Conservation (phyloP, 768 basidiomycete genomes). For the Solioccasus polychromus region DNA sequence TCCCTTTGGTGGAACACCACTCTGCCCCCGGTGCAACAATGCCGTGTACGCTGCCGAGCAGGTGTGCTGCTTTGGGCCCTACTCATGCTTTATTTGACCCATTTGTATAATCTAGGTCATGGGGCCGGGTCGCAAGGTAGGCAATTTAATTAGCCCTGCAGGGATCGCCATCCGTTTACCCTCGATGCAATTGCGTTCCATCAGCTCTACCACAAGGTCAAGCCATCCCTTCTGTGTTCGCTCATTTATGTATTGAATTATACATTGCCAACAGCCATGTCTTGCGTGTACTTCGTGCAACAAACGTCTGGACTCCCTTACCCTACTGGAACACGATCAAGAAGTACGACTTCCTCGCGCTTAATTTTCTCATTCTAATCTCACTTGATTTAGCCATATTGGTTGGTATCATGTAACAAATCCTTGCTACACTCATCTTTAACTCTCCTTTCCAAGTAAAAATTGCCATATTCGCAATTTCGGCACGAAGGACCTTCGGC, state of each 20-base stretch:
- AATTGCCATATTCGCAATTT: constrained; percentile 77
- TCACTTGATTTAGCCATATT: constrained; percentile 38
- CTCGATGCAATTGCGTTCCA: neutral
- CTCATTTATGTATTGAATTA: neutral
- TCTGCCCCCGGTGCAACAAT: constrained; percentile 73
- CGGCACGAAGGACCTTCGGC: constrained; percentile 70
- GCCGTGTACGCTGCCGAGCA: constrained; percentile 88
- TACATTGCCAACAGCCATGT: constrained; percentile 58
- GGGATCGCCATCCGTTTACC: constrained; percentile 5
- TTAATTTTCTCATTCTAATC: constrained; percentile 1
- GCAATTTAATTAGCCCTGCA: constrained; percentile 17
- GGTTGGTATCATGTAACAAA: constrained; percentile 26
- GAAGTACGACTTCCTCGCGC: constrained; percentile 46
- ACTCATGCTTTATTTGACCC: neutral
- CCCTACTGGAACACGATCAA: constrained; percentile 79
- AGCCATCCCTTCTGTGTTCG: neutral
- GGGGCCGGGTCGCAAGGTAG: constrained; percentile 86
- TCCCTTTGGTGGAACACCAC: constrained; percentile 67
- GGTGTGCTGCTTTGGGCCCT: constrained; percentile 38
- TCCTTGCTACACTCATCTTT: neutral
- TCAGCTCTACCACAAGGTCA: constrained; percentile 79
- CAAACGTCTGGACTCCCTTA: constrained; percentile 74
- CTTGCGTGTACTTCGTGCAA: constrained; percentile 73
- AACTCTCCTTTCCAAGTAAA: constrained; percentile 52
- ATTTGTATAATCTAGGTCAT: constrained; percentile 50